phyloP scores from a whole-genome alignment of 2,329 filamentous ascomycete genomes.

The Penicillium occitanis region DNA sequence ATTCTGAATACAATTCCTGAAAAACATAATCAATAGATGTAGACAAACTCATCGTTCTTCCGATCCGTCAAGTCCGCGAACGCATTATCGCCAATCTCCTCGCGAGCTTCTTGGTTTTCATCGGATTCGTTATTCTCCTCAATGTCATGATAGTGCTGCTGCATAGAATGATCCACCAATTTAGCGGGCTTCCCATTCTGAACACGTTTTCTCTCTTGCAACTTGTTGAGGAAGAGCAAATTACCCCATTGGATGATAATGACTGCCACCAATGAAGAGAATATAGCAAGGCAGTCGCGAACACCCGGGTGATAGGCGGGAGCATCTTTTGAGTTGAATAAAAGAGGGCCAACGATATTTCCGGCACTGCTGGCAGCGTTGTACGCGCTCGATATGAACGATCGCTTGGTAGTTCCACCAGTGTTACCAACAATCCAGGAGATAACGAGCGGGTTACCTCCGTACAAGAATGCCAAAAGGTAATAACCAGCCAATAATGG shows the following conservation, averaged over 20 bases:
- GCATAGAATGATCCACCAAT: conserved; percentile 63
- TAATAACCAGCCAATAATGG: conserved; percentile 63
- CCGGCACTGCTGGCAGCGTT: conserved; percentile 62
- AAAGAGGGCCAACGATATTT: conserved; percentile 66
- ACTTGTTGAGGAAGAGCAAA: conserved; percentile 54
- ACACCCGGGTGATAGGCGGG: conserved; percentile 61
- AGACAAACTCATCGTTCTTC: conserved; percentile 68
- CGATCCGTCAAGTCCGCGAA: conserved; percentile 63
- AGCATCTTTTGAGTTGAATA: conserved; percentile 60
- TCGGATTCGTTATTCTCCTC: conserved; percentile 10
- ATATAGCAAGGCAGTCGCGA: conserved; percentile 49
- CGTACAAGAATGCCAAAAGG: conserved; percentile 65
- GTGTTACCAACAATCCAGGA: conserved; percentile 70
- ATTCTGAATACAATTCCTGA: background rate
- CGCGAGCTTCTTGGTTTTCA: background rate
- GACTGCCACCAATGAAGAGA: conserved; percentile 53
- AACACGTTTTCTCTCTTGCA: conserved; percentile 57
- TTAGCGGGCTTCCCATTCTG: conserved; percentile 60
- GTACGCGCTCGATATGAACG: conserved; percentile 63
- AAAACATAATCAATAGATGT: conserved; percentile 50
- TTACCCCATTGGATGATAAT: conserved; percentile 57
- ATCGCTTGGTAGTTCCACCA: conserved; percentile 66
- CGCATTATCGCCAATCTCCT: conserved; percentile 50
- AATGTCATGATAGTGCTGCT: conserved; percentile 49
- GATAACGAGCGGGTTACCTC: conserved; percentile 64